Percentiles rank a stretch among this genome's conserved stretches.
phyloP scores from a whole-genome alignment of 345 rosid species.

The Leavenworthia alabamica region DNA sequence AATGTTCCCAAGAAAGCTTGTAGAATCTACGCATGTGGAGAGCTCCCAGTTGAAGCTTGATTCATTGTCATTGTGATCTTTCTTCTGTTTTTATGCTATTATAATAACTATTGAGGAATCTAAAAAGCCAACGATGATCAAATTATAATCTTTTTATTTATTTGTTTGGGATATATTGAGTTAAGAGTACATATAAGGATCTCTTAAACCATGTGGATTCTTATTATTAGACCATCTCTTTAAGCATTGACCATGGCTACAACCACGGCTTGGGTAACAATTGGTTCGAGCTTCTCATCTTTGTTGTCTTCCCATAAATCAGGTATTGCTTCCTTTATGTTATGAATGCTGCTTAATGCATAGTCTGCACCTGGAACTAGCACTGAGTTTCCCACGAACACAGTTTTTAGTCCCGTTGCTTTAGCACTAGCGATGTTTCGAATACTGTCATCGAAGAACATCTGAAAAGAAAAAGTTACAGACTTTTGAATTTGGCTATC shows the following conservation, averaged over 20 bases:
- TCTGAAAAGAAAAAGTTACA: slow-evolving; percentile 28
- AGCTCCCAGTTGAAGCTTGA: slow-evolving; percentile 59
- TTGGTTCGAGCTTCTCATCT: slow-evolving; percentile 50
- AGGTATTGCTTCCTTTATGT: slow-evolving; percentile 76
- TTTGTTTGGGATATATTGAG: slow-evolving; percentile 8
- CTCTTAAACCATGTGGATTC: slow-evolving; percentile 1
- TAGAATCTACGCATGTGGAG: slow-evolving; percentile 77
- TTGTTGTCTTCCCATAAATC: slow-evolving; percentile 63
- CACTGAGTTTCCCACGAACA: slow-evolving; percentile 65
- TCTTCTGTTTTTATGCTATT: slow-evolving; percentile 5
- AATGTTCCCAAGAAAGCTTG: slow-evolving; percentile 59
- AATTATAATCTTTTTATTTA: neutral
- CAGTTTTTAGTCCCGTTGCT: slow-evolving; percentile 67
- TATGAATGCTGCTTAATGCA: slow-evolving; percentile 71
- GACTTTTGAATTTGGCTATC: neutral
- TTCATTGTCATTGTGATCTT: neutral
- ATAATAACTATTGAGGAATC: slow-evolving; percentile 17
- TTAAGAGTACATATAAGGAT: slow-evolving; percentile 9
- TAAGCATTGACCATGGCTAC: slow-evolving; percentile 65
- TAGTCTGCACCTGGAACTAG: slow-evolving; percentile 69
- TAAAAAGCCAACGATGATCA: neutral
- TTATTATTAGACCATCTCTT: neutral
- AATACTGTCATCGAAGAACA: slow-evolving; percentile 83
- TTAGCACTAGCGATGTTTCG: slow-evolving; percentile 75
- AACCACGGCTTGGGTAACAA: slow-evolving; percentile 46